Evolutionary conservation across 1,139 yeast genomes (phyloP), one percentile per base, ranked within the genome.

Genomic region (Debaryomyces sp.): DNA sequence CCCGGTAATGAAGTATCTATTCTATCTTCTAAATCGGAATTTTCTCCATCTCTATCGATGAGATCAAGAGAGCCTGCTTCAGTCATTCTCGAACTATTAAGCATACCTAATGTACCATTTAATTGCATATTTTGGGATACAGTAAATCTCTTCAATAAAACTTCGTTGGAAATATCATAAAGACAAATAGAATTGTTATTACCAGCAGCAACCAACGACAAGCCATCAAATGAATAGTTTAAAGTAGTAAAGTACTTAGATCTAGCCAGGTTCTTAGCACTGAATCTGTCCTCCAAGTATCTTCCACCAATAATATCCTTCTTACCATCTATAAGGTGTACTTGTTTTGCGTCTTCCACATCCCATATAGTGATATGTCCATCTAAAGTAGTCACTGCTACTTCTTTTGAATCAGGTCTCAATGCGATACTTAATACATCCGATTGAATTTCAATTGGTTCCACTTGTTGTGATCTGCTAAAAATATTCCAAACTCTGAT

Each of bases 401-500:
- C 78, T 62, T 89, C 89, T 62, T 89, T 87, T 21, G 96, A 90
- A 65, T 94, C 98, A 0, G 97, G 97, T 61, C 97, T 81, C 81
- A 94, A 81, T 1, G 90, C 80, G 38, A 95, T 75, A 30, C 91
- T 78, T 55, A 94, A 75, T n/a, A 90, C 97, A 65, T 94, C 99
- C 34, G 94, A 82, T 50, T 80, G 82, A 27, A 90, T 82, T 59
- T 88, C 91, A 59, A 94, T 82, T 5, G 99, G 98, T 67, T 94
- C 99, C 43, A 89, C 96, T 43, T 84, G 85, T 62, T 85, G 91
- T 0, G 90, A 79, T 57, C 96, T 81, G 7, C 92, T 87, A 66
- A 94, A 94, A 40, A 94, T 84, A 63, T 86, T 88, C 99, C 99
- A 94, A 10, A 94, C 77, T 58, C 99, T 77, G 10, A 92, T 86